These are phyloP conservation scores for Neofusicoccum kwambonambiense DNA, from an alignment of 2,329 filamentous ascomycete genomes.

Conservation along the genomic window DNA sequence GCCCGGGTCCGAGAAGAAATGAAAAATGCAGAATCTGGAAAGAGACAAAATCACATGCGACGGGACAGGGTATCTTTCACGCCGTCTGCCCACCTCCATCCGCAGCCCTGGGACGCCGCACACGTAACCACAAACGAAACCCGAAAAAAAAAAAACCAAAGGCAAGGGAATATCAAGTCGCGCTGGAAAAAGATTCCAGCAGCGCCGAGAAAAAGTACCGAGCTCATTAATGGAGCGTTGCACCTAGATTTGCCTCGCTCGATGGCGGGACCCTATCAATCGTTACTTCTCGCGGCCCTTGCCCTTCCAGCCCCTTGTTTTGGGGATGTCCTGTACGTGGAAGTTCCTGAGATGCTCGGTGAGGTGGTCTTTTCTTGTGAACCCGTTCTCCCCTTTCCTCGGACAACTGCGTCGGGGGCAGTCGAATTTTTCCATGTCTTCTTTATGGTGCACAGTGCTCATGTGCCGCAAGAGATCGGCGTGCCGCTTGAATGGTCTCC, in stretches of 20 bases:
- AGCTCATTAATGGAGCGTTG: not conserved
- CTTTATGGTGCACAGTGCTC: conserved; percentile 4
- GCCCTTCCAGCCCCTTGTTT: conserved; percentile 24
- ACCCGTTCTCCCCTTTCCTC: conserved; percentile 37
- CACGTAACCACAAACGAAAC: not conserved
- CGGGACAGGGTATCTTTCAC: not conserved
- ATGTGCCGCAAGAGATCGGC: conserved; percentile 10
- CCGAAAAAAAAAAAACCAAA: not conserved
- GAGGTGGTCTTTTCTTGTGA: conserved; percentile 58
- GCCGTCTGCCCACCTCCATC: not conserved
- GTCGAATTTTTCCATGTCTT: not conserved
- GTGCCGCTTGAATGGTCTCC: conserved; percentile 2
- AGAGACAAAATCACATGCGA: not conserved
- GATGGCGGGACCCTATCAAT: not conserved
- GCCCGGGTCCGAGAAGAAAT: not conserved
- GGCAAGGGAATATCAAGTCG: not conserved
- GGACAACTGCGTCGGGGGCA: not conserved
- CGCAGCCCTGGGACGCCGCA: not conserved
- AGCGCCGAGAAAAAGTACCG: not conserved
- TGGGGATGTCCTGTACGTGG: conserved; percentile 50
- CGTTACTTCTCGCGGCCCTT: not conserved
- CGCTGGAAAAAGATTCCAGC: not conserved
- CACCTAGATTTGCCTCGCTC: too few relatives aligned
- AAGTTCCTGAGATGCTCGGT: conserved; percentile 57
- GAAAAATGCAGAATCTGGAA: not conserved